Conservation (phyloP, 257 asterid species). For the Marsdenia floribunda region DNA sequence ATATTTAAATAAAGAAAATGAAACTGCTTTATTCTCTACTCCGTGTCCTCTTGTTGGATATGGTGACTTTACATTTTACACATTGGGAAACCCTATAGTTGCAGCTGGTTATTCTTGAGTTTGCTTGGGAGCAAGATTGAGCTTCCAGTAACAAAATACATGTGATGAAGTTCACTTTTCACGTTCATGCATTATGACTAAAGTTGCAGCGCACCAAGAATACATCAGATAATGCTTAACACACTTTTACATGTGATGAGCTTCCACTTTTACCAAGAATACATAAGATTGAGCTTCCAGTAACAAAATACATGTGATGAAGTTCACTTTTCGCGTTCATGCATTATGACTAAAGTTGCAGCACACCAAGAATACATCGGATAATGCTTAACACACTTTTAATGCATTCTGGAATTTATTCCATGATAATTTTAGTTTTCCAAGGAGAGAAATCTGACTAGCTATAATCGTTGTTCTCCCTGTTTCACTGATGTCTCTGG, state of each 20-base stretch:
- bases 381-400: background rate
- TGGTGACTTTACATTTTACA: background rate
- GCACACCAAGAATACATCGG: background rate
- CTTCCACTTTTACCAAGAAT: no score
- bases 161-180: background rate
- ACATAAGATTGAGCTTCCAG: background rate
- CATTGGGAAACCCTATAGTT: background rate
- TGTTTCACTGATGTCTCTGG: background rate
- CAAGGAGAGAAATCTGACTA: background rate
- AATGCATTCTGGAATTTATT: background rate
- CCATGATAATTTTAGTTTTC: background rate
- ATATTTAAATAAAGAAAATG: background rate
- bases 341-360: background rate
- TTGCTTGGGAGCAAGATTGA: background rate
- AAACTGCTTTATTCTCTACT: background rate
- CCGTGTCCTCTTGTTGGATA: background rate
- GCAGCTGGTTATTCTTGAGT: background rate
- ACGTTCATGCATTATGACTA: background rate
- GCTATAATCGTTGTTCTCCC: background rate
- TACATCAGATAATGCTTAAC: background rate
- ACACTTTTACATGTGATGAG: no score
- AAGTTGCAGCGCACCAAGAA: background rate
- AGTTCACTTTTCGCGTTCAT: background rate
- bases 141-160: background rate
- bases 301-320: background rate